Evolutionary conservation across 768 basidiomycete genomes (phyloP).

Genomic region (Termitomyces sp.): DNA sequence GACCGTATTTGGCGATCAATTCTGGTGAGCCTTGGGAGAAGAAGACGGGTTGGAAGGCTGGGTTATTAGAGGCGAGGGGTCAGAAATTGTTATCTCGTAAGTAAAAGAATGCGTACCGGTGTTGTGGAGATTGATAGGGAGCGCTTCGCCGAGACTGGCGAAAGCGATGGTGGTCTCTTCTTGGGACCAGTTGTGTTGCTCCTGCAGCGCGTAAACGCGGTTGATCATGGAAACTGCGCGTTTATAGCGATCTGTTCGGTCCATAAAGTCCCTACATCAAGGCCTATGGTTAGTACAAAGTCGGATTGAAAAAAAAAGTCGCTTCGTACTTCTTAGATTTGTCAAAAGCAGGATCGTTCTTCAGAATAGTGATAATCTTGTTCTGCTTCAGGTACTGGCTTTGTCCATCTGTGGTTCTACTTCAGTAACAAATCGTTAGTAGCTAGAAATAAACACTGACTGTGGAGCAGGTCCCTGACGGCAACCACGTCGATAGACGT

Average conservation of each 20-base stretch:
- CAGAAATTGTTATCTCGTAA: background rate
- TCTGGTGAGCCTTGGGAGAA: conserved; percentile 51
- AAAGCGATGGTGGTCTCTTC: conserved; percentile 43
- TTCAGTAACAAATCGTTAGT: background rate
- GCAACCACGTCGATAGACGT: conserved; percentile 35
- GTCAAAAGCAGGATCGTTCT: conserved; percentile 37
- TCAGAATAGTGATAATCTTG: conserved; percentile 38
- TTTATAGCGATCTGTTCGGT: conserved; percentile 50
- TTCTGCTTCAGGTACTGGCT: conserved; percentile 44
- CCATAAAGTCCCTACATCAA: conserved; percentile 44
- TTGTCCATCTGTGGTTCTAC: conserved; percentile 34
- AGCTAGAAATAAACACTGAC: conserved; percentile 24
- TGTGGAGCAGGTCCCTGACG: conserved; percentile 46
- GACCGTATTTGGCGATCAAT: conserved; percentile 46
- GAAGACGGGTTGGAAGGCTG: conserved; percentile 68
- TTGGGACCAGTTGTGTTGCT: conserved; percentile 45
- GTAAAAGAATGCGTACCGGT: conserved; percentile 25
- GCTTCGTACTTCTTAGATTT: background rate
- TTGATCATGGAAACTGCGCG: conserved; percentile 50
- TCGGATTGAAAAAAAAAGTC: background rate
- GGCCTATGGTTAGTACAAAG: background rate
- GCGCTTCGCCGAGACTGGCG: conserved; percentile 41
- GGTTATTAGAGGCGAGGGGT: conserved; percentile 8
- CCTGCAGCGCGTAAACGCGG: conserved; percentile 53
- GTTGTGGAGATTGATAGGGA: conserved; percentile 38